A percentile compares a stretch with the other conserved stretches of the same genome.
Conservation (phyloP, 768 basidiomycete species). For the Sporobolomyces phaffii region DNA sequence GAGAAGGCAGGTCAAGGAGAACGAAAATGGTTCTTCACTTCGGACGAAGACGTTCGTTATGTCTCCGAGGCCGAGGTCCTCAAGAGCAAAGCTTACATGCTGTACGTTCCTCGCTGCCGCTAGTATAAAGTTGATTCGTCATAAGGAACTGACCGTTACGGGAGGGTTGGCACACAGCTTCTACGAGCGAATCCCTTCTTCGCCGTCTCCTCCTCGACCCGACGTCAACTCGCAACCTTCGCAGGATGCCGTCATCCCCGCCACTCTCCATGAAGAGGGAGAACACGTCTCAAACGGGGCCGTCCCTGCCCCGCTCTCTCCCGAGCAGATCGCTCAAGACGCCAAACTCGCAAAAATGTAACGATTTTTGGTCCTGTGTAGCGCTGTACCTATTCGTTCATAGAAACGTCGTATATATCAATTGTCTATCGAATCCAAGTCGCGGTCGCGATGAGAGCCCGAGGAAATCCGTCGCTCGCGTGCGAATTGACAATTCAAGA, state of each 20-base stretch:
- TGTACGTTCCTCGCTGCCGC: conserved; percentile 48
- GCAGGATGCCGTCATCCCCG: background rate
- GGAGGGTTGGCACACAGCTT: background rate
- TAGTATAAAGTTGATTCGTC: no score
- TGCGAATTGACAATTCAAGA: no score
- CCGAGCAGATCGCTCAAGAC: background rate
- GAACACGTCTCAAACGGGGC: background rate
- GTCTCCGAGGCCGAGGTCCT: conserved; percentile 81
- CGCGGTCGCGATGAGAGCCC: no score
- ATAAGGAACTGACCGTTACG: background rate
- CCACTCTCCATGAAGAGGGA: conserved; percentile 3
- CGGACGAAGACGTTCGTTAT: conserved; percentile 76
- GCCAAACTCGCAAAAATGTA: conserved; percentile 10
- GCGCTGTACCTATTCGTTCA: background rate
- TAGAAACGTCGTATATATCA: no score
- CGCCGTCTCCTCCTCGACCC: background rate
- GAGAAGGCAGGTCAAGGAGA: conserved; percentile 59
- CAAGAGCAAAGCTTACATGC: conserved; percentile 84
- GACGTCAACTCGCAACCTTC: conserved; percentile 1
- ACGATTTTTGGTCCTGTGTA: no score
- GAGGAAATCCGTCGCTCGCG: no score
- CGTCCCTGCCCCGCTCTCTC: background rate
- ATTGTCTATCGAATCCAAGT: no score
- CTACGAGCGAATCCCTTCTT: conserved; percentile 19
- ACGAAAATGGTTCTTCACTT: conserved; percentile 80